These are phyloP conservation scores for Lagenaria siceraria DNA, from an alignment of 306 rosid genomes.

Conservation along the genomic window DNA sequence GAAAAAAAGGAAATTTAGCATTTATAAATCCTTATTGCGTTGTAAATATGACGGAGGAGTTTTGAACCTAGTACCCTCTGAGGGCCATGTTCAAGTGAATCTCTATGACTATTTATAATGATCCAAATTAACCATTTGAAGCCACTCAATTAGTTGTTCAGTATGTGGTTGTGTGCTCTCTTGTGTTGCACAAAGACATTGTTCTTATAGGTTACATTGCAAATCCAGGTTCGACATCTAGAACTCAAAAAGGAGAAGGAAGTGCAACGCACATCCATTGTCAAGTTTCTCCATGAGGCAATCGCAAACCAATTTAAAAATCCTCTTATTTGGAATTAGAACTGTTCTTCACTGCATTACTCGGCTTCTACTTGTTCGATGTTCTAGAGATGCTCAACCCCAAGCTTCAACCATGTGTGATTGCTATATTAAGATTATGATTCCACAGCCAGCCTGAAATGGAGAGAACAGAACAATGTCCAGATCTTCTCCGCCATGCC, in stretches of 20 bases:
- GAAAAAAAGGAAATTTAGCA: neutral
- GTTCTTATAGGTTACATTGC: neutral
- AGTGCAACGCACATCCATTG: slow-evolving; percentile 41
- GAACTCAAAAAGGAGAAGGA: slow-evolving; percentile 76
- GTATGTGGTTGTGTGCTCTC: neutral
- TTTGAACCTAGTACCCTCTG: neutral
- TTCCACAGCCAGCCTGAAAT: neutral
- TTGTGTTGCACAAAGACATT: neutral
- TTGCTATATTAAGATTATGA: neutral
- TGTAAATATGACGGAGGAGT: neutral
- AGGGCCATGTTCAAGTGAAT: neutral
- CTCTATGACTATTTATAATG: neutral
- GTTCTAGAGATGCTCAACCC: neutral
- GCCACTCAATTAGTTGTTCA: neutral
- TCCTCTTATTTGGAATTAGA: slow-evolving; percentile 65
- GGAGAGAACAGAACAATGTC: neutral
- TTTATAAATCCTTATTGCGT: neutral
- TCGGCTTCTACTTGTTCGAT: neutral
- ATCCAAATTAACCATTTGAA: neutral
- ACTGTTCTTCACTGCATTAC: neutral
- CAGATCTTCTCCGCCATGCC: neutral
- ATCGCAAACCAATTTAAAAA: slow-evolving; percentile 69
- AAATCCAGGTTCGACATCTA: slow-evolving; percentile 77
- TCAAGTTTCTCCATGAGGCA: slow-evolving; percentile 59
- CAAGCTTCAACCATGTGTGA: neutral